Evolutionary conservation across 306 rosid genomes (phyloP).

Genomic region (Calophaca sinica): DNA sequence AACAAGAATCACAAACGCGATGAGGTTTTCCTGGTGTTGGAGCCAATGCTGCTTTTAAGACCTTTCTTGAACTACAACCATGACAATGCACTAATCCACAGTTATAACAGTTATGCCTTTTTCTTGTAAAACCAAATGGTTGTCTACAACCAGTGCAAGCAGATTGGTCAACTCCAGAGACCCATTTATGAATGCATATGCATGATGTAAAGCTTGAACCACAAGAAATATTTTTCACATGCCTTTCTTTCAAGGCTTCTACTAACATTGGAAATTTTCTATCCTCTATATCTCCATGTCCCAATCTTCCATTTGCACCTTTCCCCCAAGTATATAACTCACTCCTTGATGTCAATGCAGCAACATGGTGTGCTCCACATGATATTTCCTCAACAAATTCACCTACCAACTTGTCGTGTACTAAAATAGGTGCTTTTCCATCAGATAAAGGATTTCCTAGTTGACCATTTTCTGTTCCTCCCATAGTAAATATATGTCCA

Average conservation of each 20-base stretch:
- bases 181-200: constrained; percentile 95
- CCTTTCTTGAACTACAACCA: constrained; percentile 91
- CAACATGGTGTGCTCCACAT: constrained; percentile 86
- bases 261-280: constrained; percentile 75
- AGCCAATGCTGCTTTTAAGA: constrained; percentile 88
- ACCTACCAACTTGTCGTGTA: constrained; percentile 86
- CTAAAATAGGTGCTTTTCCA: constrained; percentile 77
- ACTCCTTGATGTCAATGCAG: constrained; percentile 90
- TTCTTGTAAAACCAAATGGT: constrained; percentile 93
- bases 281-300: constrained; percentile 83
- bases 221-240: constrained; percentile 85
- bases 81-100: constrained; percentile 97
- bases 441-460: constrained; percentile 77
- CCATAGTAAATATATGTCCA: constrained; percentile 92
- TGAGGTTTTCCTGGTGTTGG: constrained; percentile 98
- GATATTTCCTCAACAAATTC: constrained; percentile 94
- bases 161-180: constrained; percentile 96
- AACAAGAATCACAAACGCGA: constrained; percentile 96
- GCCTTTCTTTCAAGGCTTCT: constrained; percentile 87
- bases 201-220: constrained; percentile 91
- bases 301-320: constrained; percentile 93
- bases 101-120: constrained; percentile 92
- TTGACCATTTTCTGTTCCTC: constrained; percentile 76
- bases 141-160: constrained; percentile 91
- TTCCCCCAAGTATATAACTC: constrained; percentile 94